Evolutionary conservation across 495 filamentous ascomycete species (phyloP).

Genomic region (Immersiella caudata): DNA sequence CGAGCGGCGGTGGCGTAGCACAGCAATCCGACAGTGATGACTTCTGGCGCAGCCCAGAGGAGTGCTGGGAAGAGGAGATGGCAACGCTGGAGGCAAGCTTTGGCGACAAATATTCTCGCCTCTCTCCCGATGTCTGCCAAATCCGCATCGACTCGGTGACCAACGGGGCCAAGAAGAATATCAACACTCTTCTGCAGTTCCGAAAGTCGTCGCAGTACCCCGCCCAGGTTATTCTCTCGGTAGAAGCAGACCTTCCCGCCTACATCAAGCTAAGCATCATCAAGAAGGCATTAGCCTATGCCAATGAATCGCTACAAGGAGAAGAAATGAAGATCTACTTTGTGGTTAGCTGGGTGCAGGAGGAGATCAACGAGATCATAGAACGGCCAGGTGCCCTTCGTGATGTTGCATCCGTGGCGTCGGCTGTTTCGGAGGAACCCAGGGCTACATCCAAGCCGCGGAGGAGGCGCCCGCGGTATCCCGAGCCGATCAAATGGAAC

Average conservation of each 20-base stretch:
- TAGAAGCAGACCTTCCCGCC: conserved; percentile 73
- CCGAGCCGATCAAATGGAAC: conserved; percentile 53
- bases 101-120: conserved; percentile 60
- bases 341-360: conserved; percentile 86
- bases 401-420: conserved; percentile 74
- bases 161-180: conserved; percentile 45
- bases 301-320: conserved; percentile 67
- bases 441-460: conserved; percentile 31
- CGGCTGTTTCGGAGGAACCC: conserved; percentile 56
- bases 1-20: conserved; percentile 40
- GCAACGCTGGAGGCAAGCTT: conserved; percentile 80
- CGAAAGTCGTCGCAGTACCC: conserved; percentile 69
- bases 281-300: conserved; percentile 71
- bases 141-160: conserved; percentile 56
- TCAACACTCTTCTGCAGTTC: conserved; percentile 54
- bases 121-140: conserved; percentile 63
- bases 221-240: conserved; percentile 69
- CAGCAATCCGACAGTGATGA: conserved; percentile 36
- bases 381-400: conserved; percentile 78
- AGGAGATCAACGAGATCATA: conserved; percentile 72
- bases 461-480: conserved; percentile 51
- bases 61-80: conserved; percentile 85
- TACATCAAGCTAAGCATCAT: conserved; percentile 91
- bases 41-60: conserved; percentile 50
- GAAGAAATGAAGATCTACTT: conserved; percentile 86